Evolutionary conservation across 1,139 yeast genomes (phyloP), one percentile per base, ranked within the genome.

Genomic region (Arxiozyma telluris): DNA sequence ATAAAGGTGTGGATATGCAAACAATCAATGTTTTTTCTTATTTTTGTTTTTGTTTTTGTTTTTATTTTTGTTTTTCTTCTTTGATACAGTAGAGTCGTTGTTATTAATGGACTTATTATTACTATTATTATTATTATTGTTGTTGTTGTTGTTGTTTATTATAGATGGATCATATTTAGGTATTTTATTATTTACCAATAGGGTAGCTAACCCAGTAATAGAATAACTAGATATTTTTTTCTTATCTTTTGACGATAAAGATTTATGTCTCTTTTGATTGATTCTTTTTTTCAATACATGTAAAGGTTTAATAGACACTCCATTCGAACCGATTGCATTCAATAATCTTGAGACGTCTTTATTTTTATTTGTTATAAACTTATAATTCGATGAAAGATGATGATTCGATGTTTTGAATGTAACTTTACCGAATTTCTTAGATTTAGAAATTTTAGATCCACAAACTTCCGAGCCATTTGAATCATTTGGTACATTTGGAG

Each of bases 321-420:
- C 93, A 57, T 80, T 77, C 4, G 97, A 96, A 0, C 97, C 97
- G 52, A 90, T 67, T n/a, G 91, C 89, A 44, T 88, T 81, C 67
- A 89, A 72, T 39, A 91, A 69, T 62, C 93, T 79, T 20, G 93
- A 84, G 46, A 91, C 78, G 67, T 90, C 96, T 69, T 90, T 90
- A 50, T 78, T 71, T 62, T 84, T 84, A 58, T 74, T 72, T 0
- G 96, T 83, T 55, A 76, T 76, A 64, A 77, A 80, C 59, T 78
- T 78, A 68, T 86, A 79, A 55, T 87, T 78, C 48, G 83, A 76
- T 2, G 96, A 96, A 17, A 83, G 76, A 20, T 73, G 76, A 1
- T 95, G 82, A 64, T 90, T 93, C 62, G 71, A 86, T 0, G 89
- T 78, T 67, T 87, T 89, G 69, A 88, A 81, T 50, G 76, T 74